Conservation (phyloP, 441 rosid species). For the Sinapis alba region DNA sequence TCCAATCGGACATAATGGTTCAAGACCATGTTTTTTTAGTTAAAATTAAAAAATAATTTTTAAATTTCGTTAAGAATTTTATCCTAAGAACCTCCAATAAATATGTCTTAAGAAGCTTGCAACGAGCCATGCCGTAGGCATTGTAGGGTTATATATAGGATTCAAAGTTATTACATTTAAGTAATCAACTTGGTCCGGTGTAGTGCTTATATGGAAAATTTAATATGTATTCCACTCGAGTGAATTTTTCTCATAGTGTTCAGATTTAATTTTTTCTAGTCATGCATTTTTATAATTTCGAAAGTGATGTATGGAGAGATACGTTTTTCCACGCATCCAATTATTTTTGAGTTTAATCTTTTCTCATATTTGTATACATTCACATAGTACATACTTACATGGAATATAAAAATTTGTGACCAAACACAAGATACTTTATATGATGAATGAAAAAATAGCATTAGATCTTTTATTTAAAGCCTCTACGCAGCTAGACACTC, state of each 20-base stretch:
- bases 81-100: too few relatives aligned
- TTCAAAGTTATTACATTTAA: too few relatives aligned
- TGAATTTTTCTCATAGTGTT: background rate
- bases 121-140: too few relatives aligned
- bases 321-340: too few relatives aligned
- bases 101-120: background rate
- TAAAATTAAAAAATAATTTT: too few relatives aligned
- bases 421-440: background rate
- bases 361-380: background rate
- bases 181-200: background rate
- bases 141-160: too few relatives aligned
- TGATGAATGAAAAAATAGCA: slow-evolving; percentile 16
- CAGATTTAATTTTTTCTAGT: background rate
- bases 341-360: too few relatives aligned
- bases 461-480: background rate
- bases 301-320: background rate
- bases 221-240: background rate
- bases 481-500: slow-evolving; percentile 45
- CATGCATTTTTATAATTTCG: background rate
- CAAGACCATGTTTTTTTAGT: too few relatives aligned
- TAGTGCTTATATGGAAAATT: too few relatives aligned
- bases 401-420: background rate
- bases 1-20: background rate
- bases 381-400: background rate
- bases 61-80: too few relatives aligned